Evolutionary conservation across 495 filamentous ascomycete species (phyloP).

Genomic region (Daldinia concentrica): DNA sequence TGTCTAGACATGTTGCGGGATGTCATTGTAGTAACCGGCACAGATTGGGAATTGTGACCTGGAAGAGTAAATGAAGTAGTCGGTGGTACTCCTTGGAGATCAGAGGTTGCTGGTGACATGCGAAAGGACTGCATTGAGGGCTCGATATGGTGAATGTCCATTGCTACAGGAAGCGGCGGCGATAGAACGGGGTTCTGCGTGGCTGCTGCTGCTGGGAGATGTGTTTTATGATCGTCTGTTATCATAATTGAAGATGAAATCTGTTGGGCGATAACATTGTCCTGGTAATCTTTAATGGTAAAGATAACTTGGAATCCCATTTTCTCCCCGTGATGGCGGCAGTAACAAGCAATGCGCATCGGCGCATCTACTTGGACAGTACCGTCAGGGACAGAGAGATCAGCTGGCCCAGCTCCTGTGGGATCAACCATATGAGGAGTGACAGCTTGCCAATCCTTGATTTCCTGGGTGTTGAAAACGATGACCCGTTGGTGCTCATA

Average conservation of each 20-base stretch:
- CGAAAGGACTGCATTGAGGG: constrained; percentile 34
- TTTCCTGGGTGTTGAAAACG: constrained; percentile 92
- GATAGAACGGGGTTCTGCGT: constrained; percentile 25
- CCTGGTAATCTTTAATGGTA: constrained; percentile 82
- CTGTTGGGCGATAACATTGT: constrained; percentile 80
- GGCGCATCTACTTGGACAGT: constrained; percentile 80
- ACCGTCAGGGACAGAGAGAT: constrained; percentile 61
- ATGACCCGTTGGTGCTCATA: constrained; percentile 83
- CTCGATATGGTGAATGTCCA: constrained; percentile 37
- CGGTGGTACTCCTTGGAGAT: constrained; percentile 34
- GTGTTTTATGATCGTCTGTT: constrained; percentile 96
- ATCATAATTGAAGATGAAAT: constrained; percentile 90
- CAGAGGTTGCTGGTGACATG: constrained; percentile 23
- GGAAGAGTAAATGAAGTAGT: constrained; percentile 32
- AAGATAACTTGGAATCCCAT: constrained; percentile 93
- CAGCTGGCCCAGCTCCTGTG: constrained; percentile 40
- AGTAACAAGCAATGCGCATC: constrained; percentile 98
- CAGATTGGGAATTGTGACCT: constrained; percentile 48
- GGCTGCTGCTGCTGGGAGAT: constrained; percentile 56
- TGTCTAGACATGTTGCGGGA: constrained; percentile 75
- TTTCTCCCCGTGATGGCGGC: constrained; percentile 92
- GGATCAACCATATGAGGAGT: constrained; percentile 50
- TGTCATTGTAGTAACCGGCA: constrained; percentile 62
- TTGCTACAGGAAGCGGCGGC: constrained; percentile 8
- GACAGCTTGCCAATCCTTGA: constrained; percentile 81